Evolutionary conservation across 768 basidiomycete species (phyloP), one percentile per base, ranked within the genome.

Genomic region (Lanmaoa pseudosensibilis): DNA sequence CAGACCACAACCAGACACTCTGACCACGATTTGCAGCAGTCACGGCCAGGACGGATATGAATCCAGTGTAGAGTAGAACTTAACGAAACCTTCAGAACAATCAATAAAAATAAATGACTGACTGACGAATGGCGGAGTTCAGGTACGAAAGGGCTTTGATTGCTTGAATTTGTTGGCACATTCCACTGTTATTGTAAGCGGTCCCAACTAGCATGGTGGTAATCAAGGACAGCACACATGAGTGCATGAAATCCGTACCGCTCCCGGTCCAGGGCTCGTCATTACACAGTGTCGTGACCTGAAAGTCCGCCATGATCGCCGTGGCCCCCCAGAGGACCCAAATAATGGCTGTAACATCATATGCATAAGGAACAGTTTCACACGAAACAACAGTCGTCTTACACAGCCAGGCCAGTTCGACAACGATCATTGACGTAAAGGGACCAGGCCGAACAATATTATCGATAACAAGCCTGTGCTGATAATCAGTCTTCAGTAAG

Each of bases 271-370:
- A n/a, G n/a, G n/a, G n/a, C n/a, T n/a, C n/a, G n/a, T n/a, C n/a
- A 51, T 30, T 15, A 11, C 9, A 30, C 3, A 65, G 66, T n/a
- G n/a, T n/a, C n/a, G n/a, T n/a, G n/a, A n/a, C n/a, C n/a, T n/a
- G n/a, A n/a, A n/a, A n/a, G n/a, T n/a, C n/a, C 2, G 75, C 52
- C 37, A 69, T 59, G 4, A 65, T 71, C 4, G 61, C 78, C 23
- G 69, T 62, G 16, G 75, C 71, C 25, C 80, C 68, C 78, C 74
- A 80, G 33, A 79, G 60, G 39, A 77, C 49, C 64, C 69, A 73
- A 25, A 80, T 66, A 45, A 72, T 7, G 21, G 54, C 75, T 74
- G 50, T 9, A 52, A 49, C 13, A 23, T 27, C n/a, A n/a, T n/a
- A n/a, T n/a, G n/a, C 51, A 44, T 58, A 1, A 9, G 48, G 19